Percentiles rank a stretch among this genome's conserved stretches.
Evolutionary conservation across 345 rosid genomes (phyloP).

Genomic region (Linum trigynum): DNA sequence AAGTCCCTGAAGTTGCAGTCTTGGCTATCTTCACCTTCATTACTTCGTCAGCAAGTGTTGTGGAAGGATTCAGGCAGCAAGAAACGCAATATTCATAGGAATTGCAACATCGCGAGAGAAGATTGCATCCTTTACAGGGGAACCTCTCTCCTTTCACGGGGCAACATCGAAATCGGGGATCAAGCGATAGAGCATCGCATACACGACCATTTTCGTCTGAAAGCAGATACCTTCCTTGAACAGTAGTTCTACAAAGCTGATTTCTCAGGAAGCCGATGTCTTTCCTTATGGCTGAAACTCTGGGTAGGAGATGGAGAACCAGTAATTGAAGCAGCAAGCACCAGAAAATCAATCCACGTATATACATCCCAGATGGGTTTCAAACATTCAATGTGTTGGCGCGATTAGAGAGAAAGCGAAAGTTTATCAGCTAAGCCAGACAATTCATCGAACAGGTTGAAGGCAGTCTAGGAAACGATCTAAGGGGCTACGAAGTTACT

Average conservation of each 20-base stretch:
- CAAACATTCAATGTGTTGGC: no score
- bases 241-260: slow-evolving; percentile 55
- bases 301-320: slow-evolving; percentile 19
- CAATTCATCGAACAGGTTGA: neutral
- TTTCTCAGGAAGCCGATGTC: slow-evolving; percentile 46
- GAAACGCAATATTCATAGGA: slow-evolving; percentile 90
- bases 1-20: slow-evolving; percentile 75
- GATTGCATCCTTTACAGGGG: slow-evolving; percentile 77
- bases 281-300: slow-evolving; percentile 45
- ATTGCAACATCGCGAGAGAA: slow-evolving; percentile 68
- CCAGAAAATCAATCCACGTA: slow-evolving; percentile 21
- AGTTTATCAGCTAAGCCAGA: neutral
- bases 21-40: slow-evolving; percentile 60
- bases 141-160: slow-evolving; percentile 72
- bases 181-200: slow-evolving; percentile 69
- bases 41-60: slow-evolving; percentile 45
- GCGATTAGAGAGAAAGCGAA: neutral
- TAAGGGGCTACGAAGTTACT: no score
- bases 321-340: slow-evolving; percentile 28
- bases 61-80: slow-evolving; percentile 70
- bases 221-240: slow-evolving; percentile 70
- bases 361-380: slow-evolving; percentile 22
- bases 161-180: slow-evolving; percentile 69
- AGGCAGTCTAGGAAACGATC: neutral
- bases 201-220: slow-evolving; percentile 84